Conservation (phyloP, 2,329 filamentous ascomycete species). For the Pseudocercospora eumusae region DNA sequence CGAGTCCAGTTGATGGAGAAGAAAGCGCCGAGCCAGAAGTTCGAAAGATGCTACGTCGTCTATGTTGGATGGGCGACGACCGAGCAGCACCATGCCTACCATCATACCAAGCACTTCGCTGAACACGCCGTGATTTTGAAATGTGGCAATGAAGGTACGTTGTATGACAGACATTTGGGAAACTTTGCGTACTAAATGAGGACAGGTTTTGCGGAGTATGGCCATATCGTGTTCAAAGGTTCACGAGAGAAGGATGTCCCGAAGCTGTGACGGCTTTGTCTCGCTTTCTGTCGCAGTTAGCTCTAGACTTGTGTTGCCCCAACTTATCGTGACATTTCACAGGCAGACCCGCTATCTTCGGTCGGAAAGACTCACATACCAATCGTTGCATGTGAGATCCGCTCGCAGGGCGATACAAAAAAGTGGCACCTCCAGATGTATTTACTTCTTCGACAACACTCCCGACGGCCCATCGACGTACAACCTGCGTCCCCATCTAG, state of each 20-base stretch:
- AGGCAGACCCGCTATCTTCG: too few species aligned
- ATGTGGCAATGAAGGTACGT: conserved; percentile 22
- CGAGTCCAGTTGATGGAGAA: neutral
- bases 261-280: neutral
- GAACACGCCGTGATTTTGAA: conserved; percentile 18
- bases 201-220: conserved; percentile 1
- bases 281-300: neutral
- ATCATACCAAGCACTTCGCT: conserved; percentile 20
- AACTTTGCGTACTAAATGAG: too few species aligned
- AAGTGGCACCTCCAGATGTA: too few species aligned
- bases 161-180: neutral
- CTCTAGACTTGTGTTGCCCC: neutral
- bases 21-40: conserved; percentile 2
- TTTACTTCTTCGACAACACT: too few species aligned
- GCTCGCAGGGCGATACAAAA: too few species aligned
- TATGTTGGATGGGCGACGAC: conserved; percentile 20
- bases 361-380: too few species aligned
- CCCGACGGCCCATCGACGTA: too few species aligned
- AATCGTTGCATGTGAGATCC: too few species aligned
- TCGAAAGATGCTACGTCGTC: conserved; percentile 16
- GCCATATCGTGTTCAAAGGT: conserved; percentile 7
- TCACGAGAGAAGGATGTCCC: neutral
- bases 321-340: conserved; percentile 9
- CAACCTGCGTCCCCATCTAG: too few species aligned
- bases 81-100: conserved; percentile 20